phyloP scores from a whole-genome alignment of 1,284 basidiomycete species.

The Austroboletus novae-zelandiae region DNA sequence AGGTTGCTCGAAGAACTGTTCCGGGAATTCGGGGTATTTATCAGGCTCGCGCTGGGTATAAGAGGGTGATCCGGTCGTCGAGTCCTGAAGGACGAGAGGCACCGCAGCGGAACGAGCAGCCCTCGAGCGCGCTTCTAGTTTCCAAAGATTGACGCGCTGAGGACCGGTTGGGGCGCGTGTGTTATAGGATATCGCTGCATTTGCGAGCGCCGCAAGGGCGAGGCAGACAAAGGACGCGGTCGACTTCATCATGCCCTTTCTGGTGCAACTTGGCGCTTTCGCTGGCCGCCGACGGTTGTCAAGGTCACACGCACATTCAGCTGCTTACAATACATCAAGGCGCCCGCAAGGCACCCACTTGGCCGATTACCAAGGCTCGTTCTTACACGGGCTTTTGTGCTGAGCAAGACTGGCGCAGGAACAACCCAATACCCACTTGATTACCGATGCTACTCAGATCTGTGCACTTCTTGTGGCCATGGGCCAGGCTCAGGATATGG shows the following conservation, averaged over 20 bases:
- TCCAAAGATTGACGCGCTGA: slow-evolving; percentile 46
- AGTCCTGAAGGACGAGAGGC: slow-evolving; percentile 25
- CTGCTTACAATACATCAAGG: not conserved
- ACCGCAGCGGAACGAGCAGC: slow-evolving; percentile 8
- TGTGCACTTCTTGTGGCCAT: not conserved
- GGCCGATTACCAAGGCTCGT: not conserved
- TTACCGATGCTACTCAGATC: not conserved
- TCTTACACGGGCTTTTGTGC: too few species aligned
- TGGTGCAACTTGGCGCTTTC: not conserved
- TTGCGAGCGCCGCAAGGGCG: slow-evolving; percentile 8
- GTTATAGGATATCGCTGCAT: slow-evolving; percentile 8
- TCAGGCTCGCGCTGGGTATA: not conserved
- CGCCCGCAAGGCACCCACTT: too few species aligned
- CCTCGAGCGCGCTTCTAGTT: slow-evolving; percentile 27
- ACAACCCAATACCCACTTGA: too few species aligned
- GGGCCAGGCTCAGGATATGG: not conserved
- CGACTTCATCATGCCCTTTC: slow-evolving; percentile 16
- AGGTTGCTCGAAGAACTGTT: slow-evolving; percentile 78
- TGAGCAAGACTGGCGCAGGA: not conserved
- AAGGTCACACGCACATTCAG: not conserved
- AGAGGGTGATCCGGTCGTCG: slow-evolving; percentile 1
- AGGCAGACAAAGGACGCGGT: slow-evolving; percentile 11
- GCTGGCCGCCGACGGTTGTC: not conserved
- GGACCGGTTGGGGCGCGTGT: slow-evolving; percentile 27
- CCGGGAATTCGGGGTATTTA: slow-evolving; percentile 43